Conservation (phyloP, 371 early-diverging fungal species). For the Mucor mucedo region DNA sequence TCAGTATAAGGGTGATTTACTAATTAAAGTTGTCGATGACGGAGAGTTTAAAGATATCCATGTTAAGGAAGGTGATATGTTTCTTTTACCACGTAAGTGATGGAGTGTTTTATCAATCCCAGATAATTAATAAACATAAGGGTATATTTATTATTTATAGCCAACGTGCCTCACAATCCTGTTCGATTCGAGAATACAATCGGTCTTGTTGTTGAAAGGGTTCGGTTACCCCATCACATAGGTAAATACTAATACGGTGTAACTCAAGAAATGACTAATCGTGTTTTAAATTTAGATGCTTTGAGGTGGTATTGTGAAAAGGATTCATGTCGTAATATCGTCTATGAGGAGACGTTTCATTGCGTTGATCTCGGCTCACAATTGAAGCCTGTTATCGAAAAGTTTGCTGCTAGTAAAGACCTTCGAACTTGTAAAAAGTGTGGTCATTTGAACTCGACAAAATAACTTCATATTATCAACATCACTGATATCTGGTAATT, state of each 20-base stretch:
- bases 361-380: conserved; percentile 91
- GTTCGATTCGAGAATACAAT: conserved; percentile 89
- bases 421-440: conserved; percentile 84
- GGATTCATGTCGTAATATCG: conserved; percentile 70
- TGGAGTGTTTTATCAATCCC: too few species aligned
- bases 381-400: conserved; percentile 89
- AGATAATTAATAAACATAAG: too few species aligned
- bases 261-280: conserved; percentile 23
- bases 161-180: conserved; percentile 92
- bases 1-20: conserved; percentile 90
- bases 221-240: conserved; percentile 73
- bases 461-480: conserved; percentile 33
- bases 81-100: conserved; percentile 84
- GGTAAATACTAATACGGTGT: conserved; percentile 56
- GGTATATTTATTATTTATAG: conserved; percentile 31
- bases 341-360: conserved; percentile 89
- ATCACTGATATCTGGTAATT: not conserved
- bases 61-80: conserved; percentile 94
- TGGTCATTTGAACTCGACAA: conserved; percentile 71
- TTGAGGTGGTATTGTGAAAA: conserved; percentile 94
- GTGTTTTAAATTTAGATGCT: conserved; percentile 54
- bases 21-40: conserved; percentile 84
- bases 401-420: conserved; percentile 63
- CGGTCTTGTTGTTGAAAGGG: conserved; percentile 94
- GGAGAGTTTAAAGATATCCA: conserved; percentile 80